phyloP scores from a whole-genome alignment of 179 eudicot genomes.

The Monotropa hypopitys region DNA sequence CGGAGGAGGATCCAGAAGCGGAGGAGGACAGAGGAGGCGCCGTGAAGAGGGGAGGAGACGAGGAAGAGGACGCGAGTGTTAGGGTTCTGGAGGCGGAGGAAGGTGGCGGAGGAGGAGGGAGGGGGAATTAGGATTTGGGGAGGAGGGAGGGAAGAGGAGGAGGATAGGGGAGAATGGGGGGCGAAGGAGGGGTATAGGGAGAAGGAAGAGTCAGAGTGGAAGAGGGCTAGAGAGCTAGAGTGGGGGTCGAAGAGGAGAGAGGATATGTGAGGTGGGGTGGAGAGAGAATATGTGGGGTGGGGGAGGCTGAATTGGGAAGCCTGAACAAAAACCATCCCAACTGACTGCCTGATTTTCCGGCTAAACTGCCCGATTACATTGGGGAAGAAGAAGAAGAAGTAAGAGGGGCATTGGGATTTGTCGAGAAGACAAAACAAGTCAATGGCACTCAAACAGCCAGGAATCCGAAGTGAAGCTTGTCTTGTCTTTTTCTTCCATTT shows the following conservation, averaged over 20 bases:
- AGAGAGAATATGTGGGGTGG: slow-evolving; percentile 13
- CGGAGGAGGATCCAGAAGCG: slow-evolving; percentile 34
- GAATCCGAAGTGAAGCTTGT: neutral
- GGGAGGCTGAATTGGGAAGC: slow-evolving; percentile 46
- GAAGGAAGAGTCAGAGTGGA: slow-evolving; percentile 55
- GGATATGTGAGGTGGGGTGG: slow-evolving; percentile 20
- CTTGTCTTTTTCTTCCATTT: neutral
- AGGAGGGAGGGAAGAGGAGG: slow-evolving; percentile 18
- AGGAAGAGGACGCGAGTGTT: slow-evolving; percentile 29
- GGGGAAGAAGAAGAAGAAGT: neutral
- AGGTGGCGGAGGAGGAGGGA: slow-evolving; percentile 49
- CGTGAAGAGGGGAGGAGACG: slow-evolving; percentile 37
- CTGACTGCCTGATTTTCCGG: neutral
- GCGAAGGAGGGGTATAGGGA: slow-evolving; percentile 54
- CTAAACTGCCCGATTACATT: neutral
- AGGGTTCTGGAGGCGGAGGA: slow-evolving; percentile 36
- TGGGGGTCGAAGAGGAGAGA: slow-evolving; percentile 46
- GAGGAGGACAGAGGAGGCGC: slow-evolving; percentile 39
- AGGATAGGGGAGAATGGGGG: slow-evolving; percentile 28
- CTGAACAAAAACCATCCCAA: slow-evolving; percentile 19
- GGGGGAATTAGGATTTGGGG: slow-evolving; percentile 39
- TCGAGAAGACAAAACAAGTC: neutral
- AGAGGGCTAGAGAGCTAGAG: slow-evolving; percentile 54
- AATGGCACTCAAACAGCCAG: neutral
- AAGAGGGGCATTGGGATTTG: neutral